These are phyloP conservation scores for Chimonanthus praecox DNA, from an alignment of 164 flowering plant genomes.

Conservation along the genomic window DNA sequence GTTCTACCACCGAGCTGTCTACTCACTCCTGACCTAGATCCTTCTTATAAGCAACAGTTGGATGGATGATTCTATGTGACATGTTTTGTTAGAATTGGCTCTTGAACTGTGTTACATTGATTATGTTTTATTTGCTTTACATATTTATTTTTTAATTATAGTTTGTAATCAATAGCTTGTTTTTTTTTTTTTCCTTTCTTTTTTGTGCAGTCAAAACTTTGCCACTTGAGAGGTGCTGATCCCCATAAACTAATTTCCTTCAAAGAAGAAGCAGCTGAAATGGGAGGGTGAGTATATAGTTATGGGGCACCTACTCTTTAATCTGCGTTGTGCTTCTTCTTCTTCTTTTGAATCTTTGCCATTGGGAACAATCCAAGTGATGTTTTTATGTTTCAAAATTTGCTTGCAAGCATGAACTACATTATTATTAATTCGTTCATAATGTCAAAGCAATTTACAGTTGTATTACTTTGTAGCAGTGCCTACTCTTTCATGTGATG, in stretches of 20 bases:
- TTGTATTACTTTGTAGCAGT: background rate
- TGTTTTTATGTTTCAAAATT: background rate
- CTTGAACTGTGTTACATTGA: too few relatives aligned
- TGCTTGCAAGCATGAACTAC: background rate
- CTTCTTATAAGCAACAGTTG: too few relatives aligned
- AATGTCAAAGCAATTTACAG: background rate
- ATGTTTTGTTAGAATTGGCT: too few relatives aligned
- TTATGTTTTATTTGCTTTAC: too few relatives aligned
- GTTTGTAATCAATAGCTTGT: too few relatives aligned
- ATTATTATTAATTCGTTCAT: background rate
- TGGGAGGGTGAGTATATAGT: conserved; percentile 83
- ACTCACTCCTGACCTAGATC: too few relatives aligned
- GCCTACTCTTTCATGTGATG: background rate
- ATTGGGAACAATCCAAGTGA: background rate
- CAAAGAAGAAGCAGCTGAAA: conserved; percentile 80
- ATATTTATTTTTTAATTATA: too few relatives aligned
- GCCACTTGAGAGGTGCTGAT: conserved; percentile 58
- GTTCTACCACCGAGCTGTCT: too few relatives aligned
- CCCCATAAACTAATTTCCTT: conserved; percentile 36
- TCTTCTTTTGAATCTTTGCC: background rate
- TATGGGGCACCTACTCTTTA: background rate
- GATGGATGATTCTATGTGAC: too few relatives aligned
- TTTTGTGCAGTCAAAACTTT: conserved; percentile 59
- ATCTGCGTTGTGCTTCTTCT: background rate
- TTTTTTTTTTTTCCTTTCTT: background rate